Base-by-base conservation (phyloP, 2,329 filamentous ascomycete species). In the Aspergillus hortae region DNA sequence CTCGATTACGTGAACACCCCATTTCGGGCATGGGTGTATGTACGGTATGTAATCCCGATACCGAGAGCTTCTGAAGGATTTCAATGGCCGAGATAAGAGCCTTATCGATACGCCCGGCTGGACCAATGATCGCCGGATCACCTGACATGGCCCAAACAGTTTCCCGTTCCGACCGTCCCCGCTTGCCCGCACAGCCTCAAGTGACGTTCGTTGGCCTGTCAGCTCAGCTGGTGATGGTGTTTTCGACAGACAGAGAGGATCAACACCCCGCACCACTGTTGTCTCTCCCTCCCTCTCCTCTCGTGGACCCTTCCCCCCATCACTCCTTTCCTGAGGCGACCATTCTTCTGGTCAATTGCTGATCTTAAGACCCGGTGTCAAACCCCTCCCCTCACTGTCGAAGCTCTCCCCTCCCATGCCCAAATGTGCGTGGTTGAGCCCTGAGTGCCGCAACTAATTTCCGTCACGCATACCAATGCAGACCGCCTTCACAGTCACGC, bases 401-500 rank as follows among this genome's bases (percentile, higher is more conserved):
- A 55, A 54, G 52, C 48, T 48, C 52, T 44, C 59, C 56, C 53
- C 57, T 57, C 55, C 42, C 43, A 59, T 52, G 56, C 40, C 36
- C 36, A 48, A 42, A 56, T 41, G 35, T 51, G 48, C 45, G 45
- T 54, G 53, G 51, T 51, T 56, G 48, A 56, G 54, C 49, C 50
- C 58, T 42, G 40, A 42, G 19, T 14, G n/a, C 38, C 52, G 48
- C 55, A 56, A 55, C 51, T 51, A 49, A 47, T 30, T 15, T 23
- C 53, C 55, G 48, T 54, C 53, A 52, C 56, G 54, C 61, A 60
- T 63, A 64, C 62, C 62, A 64, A 70, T 69, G 67, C 66, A 66
- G 65, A 64, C 64, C 64, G 63, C 56, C 56, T 63, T 60, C 59
- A 61, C 57, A 50, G 50, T 44, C 49, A 61, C 61, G 57, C 58